Evolutionary conservation across 2,329 filamentous ascomycete species (phyloP).

Genomic region (Capronia epimyces): DNA sequence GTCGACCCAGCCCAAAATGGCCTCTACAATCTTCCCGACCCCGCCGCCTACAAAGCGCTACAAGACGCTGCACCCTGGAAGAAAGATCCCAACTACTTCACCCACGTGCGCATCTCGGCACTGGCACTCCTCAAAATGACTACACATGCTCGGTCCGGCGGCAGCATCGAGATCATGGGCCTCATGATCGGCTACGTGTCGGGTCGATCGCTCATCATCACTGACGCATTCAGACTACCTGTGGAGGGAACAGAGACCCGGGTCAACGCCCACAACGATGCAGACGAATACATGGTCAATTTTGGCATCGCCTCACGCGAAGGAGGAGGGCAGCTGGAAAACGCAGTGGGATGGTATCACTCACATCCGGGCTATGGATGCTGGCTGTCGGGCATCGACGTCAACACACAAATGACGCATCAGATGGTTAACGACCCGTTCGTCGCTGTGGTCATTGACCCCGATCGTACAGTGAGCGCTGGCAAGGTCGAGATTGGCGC

Average conservation of each 20-base stretch:
- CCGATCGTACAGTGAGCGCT: constrained; percentile 86
- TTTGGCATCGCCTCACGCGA: constrained; percentile 73
- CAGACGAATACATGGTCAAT: constrained; percentile 92
- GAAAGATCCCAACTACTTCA: constrained; percentile 79
- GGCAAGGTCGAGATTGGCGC: constrained; percentile 97
- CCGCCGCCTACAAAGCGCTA: constrained; percentile 61
- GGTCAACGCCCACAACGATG: constrained; percentile 91
- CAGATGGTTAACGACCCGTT: constrained; percentile 86
- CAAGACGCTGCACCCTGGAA: constrained; percentile 64
- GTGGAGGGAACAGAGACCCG: constrained; percentile 98
- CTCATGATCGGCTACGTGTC: constrained; percentile 94
- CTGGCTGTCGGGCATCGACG: constrained; percentile 96
- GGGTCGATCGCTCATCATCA: constrained; percentile 78
- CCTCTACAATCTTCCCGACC: constrained; percentile 73
- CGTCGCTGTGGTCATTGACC: constrained; percentile 91
- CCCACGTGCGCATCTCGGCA: constrained; percentile 85
- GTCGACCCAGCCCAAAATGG: constrained; percentile 84
- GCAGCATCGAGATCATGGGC: constrained; percentile 91
- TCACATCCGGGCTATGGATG: constrained; percentile 96
- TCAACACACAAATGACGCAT: constrained; percentile 78
- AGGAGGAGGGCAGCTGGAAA: constrained; percentile 68
- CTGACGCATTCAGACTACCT: constrained; percentile 85
- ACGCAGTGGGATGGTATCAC: constrained; percentile 97
- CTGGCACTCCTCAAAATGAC: constrained; percentile 97
- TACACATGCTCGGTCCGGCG: constrained; percentile 95